These are phyloP conservation scores for Erythrobasidium hasegawianum DNA, from an alignment of 1,284 basidiomycete genomes.

Conservation along the genomic window DNA sequence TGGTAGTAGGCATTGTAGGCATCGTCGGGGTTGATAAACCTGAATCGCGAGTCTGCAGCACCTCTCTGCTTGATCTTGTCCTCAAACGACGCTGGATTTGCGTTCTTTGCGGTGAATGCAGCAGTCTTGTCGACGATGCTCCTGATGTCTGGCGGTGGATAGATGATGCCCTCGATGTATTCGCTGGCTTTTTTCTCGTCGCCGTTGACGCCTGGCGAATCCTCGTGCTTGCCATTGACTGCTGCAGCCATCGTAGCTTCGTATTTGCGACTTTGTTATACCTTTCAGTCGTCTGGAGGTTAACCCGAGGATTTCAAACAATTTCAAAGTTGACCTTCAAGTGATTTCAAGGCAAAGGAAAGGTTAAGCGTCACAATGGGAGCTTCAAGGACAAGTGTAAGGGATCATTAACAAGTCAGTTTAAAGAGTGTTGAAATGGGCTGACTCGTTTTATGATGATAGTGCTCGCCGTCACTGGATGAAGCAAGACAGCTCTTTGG, in stretches of 20 bases:
- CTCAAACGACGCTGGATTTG: conserved; percentile 83
- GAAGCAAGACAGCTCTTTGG: conserved; percentile 11
- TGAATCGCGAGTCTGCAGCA: conserved; percentile 91
- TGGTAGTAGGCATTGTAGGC: conserved; percentile 97
- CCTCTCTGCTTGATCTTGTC: conserved; percentile 92
- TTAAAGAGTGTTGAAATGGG: background rate
- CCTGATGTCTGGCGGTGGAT: conserved; percentile 53
- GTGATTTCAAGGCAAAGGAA: background rate
- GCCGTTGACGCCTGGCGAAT: background rate
- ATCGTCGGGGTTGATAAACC: conserved; percentile 84
- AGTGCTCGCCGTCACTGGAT: conserved; percentile 22
- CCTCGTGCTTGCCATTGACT: background rate
- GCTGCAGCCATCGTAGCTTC: background rate
- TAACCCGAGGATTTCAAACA: no score
- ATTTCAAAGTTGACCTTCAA: background rate
- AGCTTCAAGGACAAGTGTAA: background rate
- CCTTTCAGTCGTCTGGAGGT: background rate
- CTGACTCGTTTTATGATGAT: background rate
- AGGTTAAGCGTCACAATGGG: background rate
- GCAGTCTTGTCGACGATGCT: conserved; percentile 96
- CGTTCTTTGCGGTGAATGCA: conserved; percentile 82
- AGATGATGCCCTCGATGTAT: conserved; percentile 34
- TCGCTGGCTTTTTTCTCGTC: conserved; percentile 13
- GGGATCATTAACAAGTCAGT: background rate
- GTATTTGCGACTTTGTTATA: background rate